Evolutionary conservation across 805 yeast genomes (phyloP), one percentile per base, ranked within the genome.

Genomic region (Metschnikowia lachancei): DNA sequence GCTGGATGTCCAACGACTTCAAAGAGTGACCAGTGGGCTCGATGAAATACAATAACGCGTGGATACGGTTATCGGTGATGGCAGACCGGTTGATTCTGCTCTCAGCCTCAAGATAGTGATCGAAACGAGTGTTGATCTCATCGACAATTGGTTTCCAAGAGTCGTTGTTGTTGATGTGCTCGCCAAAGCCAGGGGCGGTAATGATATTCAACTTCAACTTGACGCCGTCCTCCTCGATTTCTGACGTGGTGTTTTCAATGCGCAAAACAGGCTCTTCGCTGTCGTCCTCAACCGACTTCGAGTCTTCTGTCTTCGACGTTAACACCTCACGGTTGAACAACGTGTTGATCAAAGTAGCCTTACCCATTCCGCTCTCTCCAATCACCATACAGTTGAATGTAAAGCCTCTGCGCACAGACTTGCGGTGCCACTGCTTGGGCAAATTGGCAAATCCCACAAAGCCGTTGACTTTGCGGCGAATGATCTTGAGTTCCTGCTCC

Each of bases 341-440:
- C n/a, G n/a, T n/a, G n/a, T n/a, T n/a, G n/a, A n/a, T n/a, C n/a
- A n/a, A n/a, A n/a, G n/a, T n/a, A n/a, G 94, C 76, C 71, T 92
- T 92, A 59, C 99, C 99, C 52, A 92, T 75, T 4, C 99, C 97
- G 50, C 83, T 75, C 71, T 88, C 95, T 56, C 95, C 95, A 52
- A 91, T 95, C 48, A 88, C 89, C 81, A 94, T 80, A 51, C 94
- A 65, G 65, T 94, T 94, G 64, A 94, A 80, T 58, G 76, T 80
- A 76, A 94, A 94, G 12, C 99, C 99, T 34, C 56, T 47, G 38
- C 54, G 22, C 34, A 51, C 58, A 20, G 96, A 85, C 68, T 87
- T 89, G 70, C 96, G 83, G 72, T 94, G 98, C 97, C 97, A 94
- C 74, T 94, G 99, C 64, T 91, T 94, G 49, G 99, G 99, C 62